Conservation (phyloP, 2,329 filamentous ascomycete species). For the Fusarium pseudocircinatum region DNA sequence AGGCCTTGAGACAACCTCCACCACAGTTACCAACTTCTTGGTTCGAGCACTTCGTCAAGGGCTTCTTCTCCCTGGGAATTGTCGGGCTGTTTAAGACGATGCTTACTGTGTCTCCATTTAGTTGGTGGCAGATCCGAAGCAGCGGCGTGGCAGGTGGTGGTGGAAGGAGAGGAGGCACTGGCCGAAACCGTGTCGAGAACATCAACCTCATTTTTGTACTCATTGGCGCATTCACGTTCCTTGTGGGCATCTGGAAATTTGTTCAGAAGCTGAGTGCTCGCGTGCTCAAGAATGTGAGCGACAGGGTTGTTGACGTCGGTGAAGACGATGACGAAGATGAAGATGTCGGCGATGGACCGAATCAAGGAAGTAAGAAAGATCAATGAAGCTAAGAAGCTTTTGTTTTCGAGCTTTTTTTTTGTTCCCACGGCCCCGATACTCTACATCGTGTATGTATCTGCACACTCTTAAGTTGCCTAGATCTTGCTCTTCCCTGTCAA, state of each 20-base stretch:
- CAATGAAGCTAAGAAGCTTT: slow-evolving; percentile 36
- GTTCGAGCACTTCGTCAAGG: slow-evolving; percentile 87
- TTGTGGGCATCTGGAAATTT: slow-evolving; percentile 85
- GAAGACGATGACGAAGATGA: slow-evolving; percentile 66
- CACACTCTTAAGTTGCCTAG: slow-evolving; percentile 98
- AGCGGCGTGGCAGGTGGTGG: slow-evolving; percentile 65
- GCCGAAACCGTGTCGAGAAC: slow-evolving; percentile 79
- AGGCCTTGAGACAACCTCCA: slow-evolving; percentile 48
- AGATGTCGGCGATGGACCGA: slow-evolving; percentile 57
- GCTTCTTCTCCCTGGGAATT: slow-evolving; percentile 87
- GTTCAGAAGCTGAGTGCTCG: slow-evolving; percentile 78
- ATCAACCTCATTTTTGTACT: slow-evolving; percentile 83
- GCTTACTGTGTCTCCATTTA: slow-evolving; percentile 76
- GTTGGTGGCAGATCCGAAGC: slow-evolving; percentile 78
- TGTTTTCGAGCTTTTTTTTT: not conserved
- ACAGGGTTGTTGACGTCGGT: slow-evolving; percentile 85
- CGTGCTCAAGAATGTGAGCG: slow-evolving; percentile 79
- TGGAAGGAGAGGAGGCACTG: slow-evolving; percentile 67
- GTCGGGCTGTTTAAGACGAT: slow-evolving; percentile 86
- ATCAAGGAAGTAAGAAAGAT: slow-evolving; percentile 52
- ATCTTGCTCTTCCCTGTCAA: slow-evolving; percentile 78
- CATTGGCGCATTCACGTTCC: slow-evolving; percentile 81
- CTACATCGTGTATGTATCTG: slow-evolving; percentile 54
- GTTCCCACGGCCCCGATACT: not conserved
- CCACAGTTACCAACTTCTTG: slow-evolving; percentile 70